Percentiles rank a stretch among this genome's conserved stretches.
Evolutionary conservation across 2,329 filamentous ascomycete species (phyloP).

Genomic region (Achaetomium macrosporum): DNA sequence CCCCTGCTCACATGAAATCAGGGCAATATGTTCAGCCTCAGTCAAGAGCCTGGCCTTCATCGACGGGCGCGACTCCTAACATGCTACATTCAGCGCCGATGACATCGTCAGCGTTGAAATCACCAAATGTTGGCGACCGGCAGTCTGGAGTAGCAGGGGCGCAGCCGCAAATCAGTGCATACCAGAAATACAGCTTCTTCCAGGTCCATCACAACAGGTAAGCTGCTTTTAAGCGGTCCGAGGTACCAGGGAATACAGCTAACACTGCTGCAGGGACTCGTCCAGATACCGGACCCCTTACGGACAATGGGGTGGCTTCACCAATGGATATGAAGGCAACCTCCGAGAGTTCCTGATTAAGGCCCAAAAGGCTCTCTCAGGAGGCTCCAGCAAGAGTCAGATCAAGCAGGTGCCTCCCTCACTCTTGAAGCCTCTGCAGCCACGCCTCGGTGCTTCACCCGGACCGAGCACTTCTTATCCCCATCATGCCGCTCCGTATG

Average conservation of each 20-base stretch:
- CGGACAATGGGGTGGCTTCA: constrained; percentile 50
- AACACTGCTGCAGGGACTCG: constrained; percentile 38
- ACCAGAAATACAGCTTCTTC: constrained; percentile 53
- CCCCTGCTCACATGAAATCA: constrained; percentile 31
- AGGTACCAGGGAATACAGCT: constrained; percentile 8
- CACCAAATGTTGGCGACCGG: constrained; percentile 17
- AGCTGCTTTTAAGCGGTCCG: constrained; percentile 10
- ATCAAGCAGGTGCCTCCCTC: constrained; percentile 15
- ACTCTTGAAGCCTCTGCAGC: constrained; percentile 17
- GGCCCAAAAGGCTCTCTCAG: constrained; percentile 35
- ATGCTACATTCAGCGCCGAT: constrained; percentile 21
- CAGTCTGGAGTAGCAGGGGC: constrained; percentile 16
- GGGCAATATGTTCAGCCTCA: constrained; percentile 32
- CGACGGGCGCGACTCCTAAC: constrained; percentile 16
- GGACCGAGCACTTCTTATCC: constrained; percentile 1
- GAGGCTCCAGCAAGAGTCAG: constrained; percentile 11
- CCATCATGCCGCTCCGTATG: constrained; percentile 13
- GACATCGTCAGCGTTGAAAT: constrained; percentile 24
- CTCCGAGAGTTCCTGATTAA: constrained; percentile 41
- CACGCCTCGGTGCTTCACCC: constrained; percentile 11
- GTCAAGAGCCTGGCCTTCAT: constrained; percentile 27
- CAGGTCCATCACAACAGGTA: constrained; percentile 56
- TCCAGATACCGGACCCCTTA: constrained; percentile 57
- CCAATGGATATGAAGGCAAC: constrained; percentile 55
- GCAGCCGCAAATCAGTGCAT: constrained; percentile 34